Evolutionary conservation across 768 basidiomycete species (phyloP).

Genomic region (Omphalotus guepiniiformis): DNA sequence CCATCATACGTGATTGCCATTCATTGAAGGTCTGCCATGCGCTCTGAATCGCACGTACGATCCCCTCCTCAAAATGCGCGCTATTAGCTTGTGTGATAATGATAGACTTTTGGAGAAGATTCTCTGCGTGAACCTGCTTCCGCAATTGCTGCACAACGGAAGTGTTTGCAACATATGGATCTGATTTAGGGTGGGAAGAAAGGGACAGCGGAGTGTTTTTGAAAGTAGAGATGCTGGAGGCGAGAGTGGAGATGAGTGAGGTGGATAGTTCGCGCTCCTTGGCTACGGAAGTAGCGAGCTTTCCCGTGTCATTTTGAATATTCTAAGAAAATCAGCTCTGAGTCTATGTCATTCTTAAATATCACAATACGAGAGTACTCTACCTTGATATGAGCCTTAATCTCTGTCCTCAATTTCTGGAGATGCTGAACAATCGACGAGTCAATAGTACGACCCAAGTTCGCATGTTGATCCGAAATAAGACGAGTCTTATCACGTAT

Average conservation of each 20-base stretch:
- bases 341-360: neutral
- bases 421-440: slow-evolving; percentile 97
- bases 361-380: slow-evolving; percentile 7
- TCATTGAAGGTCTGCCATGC: slow-evolving; percentile 98
- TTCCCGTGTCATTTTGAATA: slow-evolving; percentile 94
- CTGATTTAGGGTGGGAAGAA: slow-evolving; percentile 36
- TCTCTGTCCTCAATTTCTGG: slow-evolving; percentile 89
- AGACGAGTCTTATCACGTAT: slow-evolving; percentile 90
- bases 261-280: slow-evolving; percentile 89
- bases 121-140: slow-evolving; percentile 96
- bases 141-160: slow-evolving; percentile 76
- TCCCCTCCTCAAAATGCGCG: slow-evolving; percentile 95
- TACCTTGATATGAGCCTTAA: slow-evolving; percentile 97
- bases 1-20: slow-evolving; percentile 80
- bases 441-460: slow-evolving; percentile 93
- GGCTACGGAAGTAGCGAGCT: slow-evolving; percentile 85
- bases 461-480: slow-evolving; percentile 95
- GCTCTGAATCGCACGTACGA: slow-evolving; percentile 91
- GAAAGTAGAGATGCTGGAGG: slow-evolving; percentile 82
- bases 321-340: slow-evolving; percentile 42
- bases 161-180: slow-evolving; percentile 58
- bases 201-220: slow-evolving; percentile 94
- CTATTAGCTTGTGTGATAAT: slow-evolving; percentile 98
- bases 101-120: slow-evolving; percentile 94
- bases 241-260: slow-evolving; percentile 80